Evolutionary conservation across 768 basidiomycete species (phyloP).

Genomic region (Agaricus subrufescens): DNA sequence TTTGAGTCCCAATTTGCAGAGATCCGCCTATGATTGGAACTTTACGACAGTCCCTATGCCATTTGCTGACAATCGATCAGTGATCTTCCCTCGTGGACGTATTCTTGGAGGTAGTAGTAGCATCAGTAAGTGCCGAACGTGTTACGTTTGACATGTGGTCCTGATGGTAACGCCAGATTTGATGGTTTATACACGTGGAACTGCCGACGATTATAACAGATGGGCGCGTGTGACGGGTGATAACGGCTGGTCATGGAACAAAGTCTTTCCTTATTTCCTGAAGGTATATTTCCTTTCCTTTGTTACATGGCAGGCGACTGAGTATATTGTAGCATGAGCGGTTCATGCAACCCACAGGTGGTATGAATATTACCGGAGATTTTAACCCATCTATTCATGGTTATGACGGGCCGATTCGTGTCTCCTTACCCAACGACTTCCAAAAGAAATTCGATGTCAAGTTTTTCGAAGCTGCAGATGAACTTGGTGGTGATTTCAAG

Average conservation of each 20-base stretch:
- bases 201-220: conserved; percentile 22
- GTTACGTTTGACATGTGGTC: too few species aligned
- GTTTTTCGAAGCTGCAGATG: conserved; percentile 25
- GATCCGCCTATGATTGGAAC: conserved; percentile 24
- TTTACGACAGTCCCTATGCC: conserved; percentile 22
- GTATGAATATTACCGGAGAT: conserved; percentile 31
- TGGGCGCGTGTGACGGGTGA: conserved; percentile 25
- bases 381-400: conserved; percentile 33
- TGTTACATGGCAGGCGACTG: background rate
- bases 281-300: conserved; percentile 16
- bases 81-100: conserved; percentile 16
- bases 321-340: conserved; percentile 28
- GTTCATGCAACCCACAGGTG: conserved; percentile 29
- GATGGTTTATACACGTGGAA: conserved; percentile 29
- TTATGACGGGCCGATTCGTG: conserved; percentile 23
- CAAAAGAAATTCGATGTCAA: conserved; percentile 21
- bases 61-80: conserved; percentile 15
- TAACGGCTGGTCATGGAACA: conserved; percentile 29
- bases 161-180: conserved; percentile 6
- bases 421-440: conserved; percentile 26
- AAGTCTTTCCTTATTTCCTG: conserved; percentile 22
- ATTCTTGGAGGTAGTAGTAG: conserved; percentile 28
- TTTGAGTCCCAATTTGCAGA: conserved; percentile 9
- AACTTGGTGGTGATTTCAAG: conserved; percentile 22
- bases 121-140: background rate